These are phyloP conservation scores for Nemophila menziesii DNA, from an alignment of 257 asterid species.

Conservation along the genomic window DNA sequence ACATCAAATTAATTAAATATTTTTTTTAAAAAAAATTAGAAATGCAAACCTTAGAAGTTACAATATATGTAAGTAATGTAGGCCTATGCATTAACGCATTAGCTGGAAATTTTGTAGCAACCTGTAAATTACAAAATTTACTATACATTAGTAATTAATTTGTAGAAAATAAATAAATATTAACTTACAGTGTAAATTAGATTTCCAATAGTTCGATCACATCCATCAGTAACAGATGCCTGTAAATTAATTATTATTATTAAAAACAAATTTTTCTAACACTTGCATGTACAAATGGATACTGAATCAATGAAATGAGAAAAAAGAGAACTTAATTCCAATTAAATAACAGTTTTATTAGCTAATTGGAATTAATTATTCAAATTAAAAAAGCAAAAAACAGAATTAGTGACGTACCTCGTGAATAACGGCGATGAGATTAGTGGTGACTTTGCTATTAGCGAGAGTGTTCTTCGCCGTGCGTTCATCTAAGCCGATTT, in stretches of 20 bases:
- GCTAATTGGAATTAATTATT: too few species aligned
- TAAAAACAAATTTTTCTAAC: background rate
- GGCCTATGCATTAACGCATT: constrained; percentile 81
- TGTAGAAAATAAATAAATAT: background rate
- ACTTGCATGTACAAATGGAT: background rate
- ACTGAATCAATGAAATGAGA: background rate
- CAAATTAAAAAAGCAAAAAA: background rate
- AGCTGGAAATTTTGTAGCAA: constrained; percentile 71
- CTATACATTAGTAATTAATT: too few species aligned
- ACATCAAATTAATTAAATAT: too few species aligned
- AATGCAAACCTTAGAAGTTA: constrained; percentile 46
- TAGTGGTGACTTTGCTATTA: constrained; percentile 28
- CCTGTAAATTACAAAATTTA: constrained; percentile 27
- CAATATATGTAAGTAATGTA: constrained; percentile 46
- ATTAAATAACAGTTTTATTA: too few species aligned
- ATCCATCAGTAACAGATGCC: constrained; percentile 68
- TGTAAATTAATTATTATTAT: constrained; percentile 21
- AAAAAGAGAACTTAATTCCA: background rate
- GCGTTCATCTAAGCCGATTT: constrained; percentile 33
- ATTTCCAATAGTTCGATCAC: constrained; percentile 74
- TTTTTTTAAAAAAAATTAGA: background rate
- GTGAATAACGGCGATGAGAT: constrained; percentile 28
- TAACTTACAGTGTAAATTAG: constrained; percentile 61
- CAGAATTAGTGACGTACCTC: constrained; percentile 18
- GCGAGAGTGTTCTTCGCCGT: constrained; percentile 37